These are phyloP conservation scores for Lactifluus hygrophoroides DNA, from an alignment of 768 basidiomycete species.

Conservation along the genomic window DNA sequence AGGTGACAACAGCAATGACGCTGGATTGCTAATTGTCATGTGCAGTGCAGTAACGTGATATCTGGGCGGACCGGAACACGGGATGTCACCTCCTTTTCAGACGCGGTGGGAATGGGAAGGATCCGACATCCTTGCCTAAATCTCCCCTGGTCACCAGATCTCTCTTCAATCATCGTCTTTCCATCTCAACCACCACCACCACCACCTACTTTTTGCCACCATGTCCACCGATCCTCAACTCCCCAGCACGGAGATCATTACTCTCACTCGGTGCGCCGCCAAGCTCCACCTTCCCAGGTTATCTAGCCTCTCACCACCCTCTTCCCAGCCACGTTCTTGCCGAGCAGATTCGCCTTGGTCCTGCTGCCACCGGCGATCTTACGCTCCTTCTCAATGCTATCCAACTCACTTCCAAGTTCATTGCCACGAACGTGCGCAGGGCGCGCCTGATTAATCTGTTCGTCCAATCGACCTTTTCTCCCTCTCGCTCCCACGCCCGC, in stretches of 20 bases:
- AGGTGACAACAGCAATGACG: conserved; percentile 27
- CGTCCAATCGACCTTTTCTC: conserved; percentile 26
- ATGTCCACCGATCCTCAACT: conserved; percentile 45
- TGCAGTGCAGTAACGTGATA: conserved; percentile 38
- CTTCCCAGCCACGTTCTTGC: conserved; percentile 72
- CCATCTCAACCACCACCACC: conserved; percentile 9
- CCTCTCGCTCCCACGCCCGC: neutral
- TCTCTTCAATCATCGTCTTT: conserved; percentile 8
- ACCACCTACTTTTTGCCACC: conserved; percentile 3
- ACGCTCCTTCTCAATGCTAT: conserved; percentile 93
- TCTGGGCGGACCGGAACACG: neutral
- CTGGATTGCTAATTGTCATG: conserved; percentile 46
- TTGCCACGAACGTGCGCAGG: conserved; percentile 95
- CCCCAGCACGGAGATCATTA: conserved; percentile 83
- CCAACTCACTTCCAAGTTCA: conserved; percentile 94
- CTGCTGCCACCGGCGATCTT: conserved; percentile 83
- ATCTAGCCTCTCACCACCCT: neutral
- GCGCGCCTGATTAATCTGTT: conserved; percentile 96
- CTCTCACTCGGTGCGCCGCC: conserved; percentile 70
- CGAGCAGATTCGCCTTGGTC: conserved; percentile 77
- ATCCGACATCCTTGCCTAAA: neutral
- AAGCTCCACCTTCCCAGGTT: conserved; percentile 1
- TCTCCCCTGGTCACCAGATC: conserved; percentile 6
- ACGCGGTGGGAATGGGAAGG: neutral
- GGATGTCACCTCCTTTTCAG: conserved; percentile 8